Evolutionary conservation across 2,329 filamentous ascomycete species (phyloP).

Genomic region (Aspergillus pseudoterreus): DNA sequence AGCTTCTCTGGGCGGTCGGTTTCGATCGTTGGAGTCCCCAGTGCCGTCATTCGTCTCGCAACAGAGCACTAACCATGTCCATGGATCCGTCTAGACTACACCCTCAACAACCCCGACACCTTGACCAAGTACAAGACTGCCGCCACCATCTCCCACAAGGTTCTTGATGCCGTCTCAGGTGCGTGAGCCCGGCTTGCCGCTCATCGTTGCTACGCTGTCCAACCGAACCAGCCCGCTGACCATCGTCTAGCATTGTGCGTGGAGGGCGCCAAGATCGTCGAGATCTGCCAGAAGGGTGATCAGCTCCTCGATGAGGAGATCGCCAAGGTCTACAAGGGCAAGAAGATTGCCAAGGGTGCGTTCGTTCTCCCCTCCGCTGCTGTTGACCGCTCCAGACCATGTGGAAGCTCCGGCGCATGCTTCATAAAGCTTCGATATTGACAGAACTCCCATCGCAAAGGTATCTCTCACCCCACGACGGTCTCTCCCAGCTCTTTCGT

Average conservation of each 20-base stretch:
- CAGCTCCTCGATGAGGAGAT: constrained; percentile 91
- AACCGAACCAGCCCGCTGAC: constrained; percentile 16
- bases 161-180: constrained; percentile 77
- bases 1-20: not conserved
- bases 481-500: constrained; percentile 91
- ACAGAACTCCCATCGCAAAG: constrained; percentile 41
- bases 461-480: constrained; percentile 90
- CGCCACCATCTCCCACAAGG: constrained; percentile 91
- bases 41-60: not conserved
- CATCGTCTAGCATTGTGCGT: constrained; percentile 59
- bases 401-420: not conserved
- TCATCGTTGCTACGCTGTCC: not conserved
- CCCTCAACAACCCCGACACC: constrained; percentile 86
- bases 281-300: constrained; percentile 93
- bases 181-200: constrained; percentile 19
- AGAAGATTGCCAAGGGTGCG: constrained; percentile 89
- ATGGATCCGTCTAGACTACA: constrained; percentile 62
- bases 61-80: constrained; percentile 11
- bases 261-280: constrained; percentile 86
- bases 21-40: not conserved
- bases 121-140: constrained; percentile 99
- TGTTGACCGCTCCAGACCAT: not conserved
- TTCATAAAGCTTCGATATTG: constrained; percentile 6
- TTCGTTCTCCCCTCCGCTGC: constrained; percentile 12
- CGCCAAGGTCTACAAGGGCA: constrained; percentile 94